Evolutionary conservation across 345 rosid species (phyloP).

Genomic region (Populus alba): DNA sequence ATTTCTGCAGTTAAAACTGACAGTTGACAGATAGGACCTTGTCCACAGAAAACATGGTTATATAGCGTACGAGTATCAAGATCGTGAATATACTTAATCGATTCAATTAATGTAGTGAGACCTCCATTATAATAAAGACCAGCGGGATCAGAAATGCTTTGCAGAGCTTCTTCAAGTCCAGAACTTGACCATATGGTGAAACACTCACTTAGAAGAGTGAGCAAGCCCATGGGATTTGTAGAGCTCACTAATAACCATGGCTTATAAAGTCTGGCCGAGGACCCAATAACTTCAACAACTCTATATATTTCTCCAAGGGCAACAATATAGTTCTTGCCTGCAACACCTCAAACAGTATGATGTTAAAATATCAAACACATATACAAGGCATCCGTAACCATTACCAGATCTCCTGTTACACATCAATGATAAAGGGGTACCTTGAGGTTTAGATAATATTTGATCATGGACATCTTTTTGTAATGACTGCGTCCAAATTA

Average conservation of each 20-base stretch:
- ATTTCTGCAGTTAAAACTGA: conserved; percentile 46
- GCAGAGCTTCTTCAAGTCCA: conserved; percentile 67
- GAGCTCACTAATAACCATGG: conserved; percentile 66
- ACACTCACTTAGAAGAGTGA: conserved; percentile 58
- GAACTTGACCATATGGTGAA: conserved; percentile 62
- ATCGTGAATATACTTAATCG: conserved; percentile 44
- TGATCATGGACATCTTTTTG: conserved; percentile 45
- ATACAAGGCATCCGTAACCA: neutral
- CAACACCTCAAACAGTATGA: neutral
- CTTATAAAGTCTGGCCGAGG: conserved; percentile 58
- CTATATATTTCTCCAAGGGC: conserved; percentile 85
- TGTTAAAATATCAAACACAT: neutral
- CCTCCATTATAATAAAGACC: conserved; percentile 27
- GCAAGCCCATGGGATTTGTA: conserved; percentile 27
- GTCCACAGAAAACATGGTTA: conserved; percentile 39
- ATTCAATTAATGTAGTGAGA: conserved; percentile 41
- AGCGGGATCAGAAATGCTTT: conserved; percentile 33
- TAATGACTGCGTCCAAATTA: conserved; percentile 64
- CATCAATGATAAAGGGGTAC: conserved; percentile 31
- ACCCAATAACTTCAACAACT: conserved; percentile 58
- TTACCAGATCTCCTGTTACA: neutral
- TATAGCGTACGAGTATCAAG: conserved; percentile 42
- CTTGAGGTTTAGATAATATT: conserved; percentile 52
- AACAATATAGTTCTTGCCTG: conserved; percentile 62
- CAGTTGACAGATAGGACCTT: conserved; percentile 53